These are phyloP conservation scores for Torrubiellomyces zombiae DNA, from an alignment of 2,329 filamentous ascomycete species.

Conservation along the genomic window DNA sequence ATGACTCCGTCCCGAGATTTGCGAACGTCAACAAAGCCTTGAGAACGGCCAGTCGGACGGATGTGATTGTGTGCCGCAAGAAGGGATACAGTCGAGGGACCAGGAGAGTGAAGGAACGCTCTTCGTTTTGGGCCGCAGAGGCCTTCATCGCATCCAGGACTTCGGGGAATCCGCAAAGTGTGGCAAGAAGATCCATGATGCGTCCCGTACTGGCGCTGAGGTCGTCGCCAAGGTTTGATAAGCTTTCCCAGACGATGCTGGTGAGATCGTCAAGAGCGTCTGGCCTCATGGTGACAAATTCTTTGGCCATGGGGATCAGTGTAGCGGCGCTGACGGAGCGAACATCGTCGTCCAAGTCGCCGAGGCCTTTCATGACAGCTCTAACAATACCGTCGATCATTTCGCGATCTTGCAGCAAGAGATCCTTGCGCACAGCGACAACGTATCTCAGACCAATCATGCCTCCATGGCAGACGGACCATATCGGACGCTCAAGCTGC, in stretches of 20 bases:
- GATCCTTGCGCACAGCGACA: constrained; percentile 83
- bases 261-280: constrained; percentile 66
- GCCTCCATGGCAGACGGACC: constrained; percentile 93
- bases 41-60: constrained; percentile 80
- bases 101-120: constrained; percentile 79
- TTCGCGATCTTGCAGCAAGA: constrained; percentile 65
- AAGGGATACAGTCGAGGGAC: constrained; percentile 93
- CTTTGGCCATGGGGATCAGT: constrained; percentile 84
- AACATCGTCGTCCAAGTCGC: constrained; percentile 85
- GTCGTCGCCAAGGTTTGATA: constrained; percentile 93
- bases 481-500: constrained; percentile 55
- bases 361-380: constrained; percentile 88
- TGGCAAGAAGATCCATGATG: constrained; percentile 95
- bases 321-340: constrained; percentile 96
- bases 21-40: constrained; percentile 88
- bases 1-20: constrained; percentile 62
- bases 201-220: constrained; percentile 93
- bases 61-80: constrained; percentile 90
- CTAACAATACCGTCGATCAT: constrained; percentile 87
- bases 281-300: constrained; percentile 77
- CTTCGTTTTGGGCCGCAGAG: constrained; percentile 67
- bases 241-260: constrained; percentile 91
- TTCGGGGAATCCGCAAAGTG: constrained; percentile 84
- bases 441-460: constrained; percentile 96
- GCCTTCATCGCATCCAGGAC: constrained; percentile 87